Evolutionary conservation across 371 early-diverging fungal species (phyloP), one percentile per base, ranked within the genome.

Genomic region (Haplosporangium sp.): DNA sequence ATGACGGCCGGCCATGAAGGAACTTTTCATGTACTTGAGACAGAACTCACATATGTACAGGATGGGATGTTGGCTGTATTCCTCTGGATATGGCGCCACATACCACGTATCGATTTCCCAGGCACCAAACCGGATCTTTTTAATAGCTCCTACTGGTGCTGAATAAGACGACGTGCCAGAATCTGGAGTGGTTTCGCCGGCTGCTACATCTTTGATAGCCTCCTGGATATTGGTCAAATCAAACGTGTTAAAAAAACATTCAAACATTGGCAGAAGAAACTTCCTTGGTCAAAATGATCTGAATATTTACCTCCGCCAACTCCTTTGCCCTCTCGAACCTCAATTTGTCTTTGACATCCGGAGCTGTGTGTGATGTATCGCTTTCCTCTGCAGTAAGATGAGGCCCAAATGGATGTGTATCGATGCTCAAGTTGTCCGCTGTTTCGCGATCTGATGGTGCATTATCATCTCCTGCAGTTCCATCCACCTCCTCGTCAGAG

Each of bases 31-130:
- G 81, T 98, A 98, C 77, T 95, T 95, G 54, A 99, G 85, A 80
- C 99, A 99, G 70, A 89, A 98, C 82, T 99, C 98, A 83, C 99
- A 99, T 51, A 99, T 90, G 74, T 95, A 97, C 14, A 99, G 73
- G 6, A 83, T 72, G 8, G 84, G 81, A 12, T 85, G 83, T 36
- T 82, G 83, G 57, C 91, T 92, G 83, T 96, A 97, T 83, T 97
- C 97, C 81, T 97, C 96, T 2, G 99, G 99, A 83, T 99, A 99
- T 21, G 99, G 99, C 21, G 98, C 93, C 29, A 93, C 87, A 83
- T 99, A 99, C 99, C 99, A 99, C 1, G 95, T 91, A 71, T 98
- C 92, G 40, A 99, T 92, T 57, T 90, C 75, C 83, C 89, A 94
- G 40, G 87, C 81, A 6, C 99, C 97, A 58, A 99, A 87, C 12